phyloP scores from a whole-genome alignment of 1,284 basidiomycete species.

The Heliocybe sulcata region DNA sequence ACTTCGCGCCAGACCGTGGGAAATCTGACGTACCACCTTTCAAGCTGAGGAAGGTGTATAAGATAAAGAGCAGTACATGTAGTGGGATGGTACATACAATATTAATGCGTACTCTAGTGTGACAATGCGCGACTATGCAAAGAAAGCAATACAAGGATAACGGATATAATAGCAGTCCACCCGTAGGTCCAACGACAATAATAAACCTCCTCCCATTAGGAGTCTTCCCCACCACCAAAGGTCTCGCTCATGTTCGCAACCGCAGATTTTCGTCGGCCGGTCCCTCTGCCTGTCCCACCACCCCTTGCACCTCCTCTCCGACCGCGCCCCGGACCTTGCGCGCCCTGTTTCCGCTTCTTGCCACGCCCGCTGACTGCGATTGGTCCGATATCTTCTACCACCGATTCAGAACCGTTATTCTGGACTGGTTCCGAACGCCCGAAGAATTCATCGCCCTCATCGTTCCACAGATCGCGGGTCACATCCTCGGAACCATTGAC shows the following conservation, averaged over 20 bases:
- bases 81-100: slow-evolving; percentile 8
- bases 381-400: slow-evolving; percentile 31
- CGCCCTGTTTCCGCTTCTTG: slow-evolving; percentile 24
- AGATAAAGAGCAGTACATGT: slow-evolving; percentile 4
- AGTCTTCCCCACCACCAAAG: neutral
- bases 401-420: slow-evolving; percentile 17
- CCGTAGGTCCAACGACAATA: neutral
- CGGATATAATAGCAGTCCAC: neutral
- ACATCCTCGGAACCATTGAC: slow-evolving; percentile 28
- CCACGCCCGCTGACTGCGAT: slow-evolving; percentile 21
- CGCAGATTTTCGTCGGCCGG: neutral
- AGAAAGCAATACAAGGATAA: slow-evolving; percentile 1
- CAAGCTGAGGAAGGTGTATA: neutral
- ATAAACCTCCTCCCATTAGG: neutral
- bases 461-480: slow-evolving; percentile 70
- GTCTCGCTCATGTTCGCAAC: neutral
- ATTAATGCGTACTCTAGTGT: slow-evolving; percentile 4
- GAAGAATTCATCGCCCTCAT: slow-evolving; percentile 81
- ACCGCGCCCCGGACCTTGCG: slow-evolving; percentile 21
- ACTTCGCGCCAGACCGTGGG: neutral
- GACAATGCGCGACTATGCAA: slow-evolving; percentile 7
- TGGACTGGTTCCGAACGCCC: slow-evolving; percentile 32
- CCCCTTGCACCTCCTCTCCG: slow-evolving; percentile 15
- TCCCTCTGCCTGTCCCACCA: neutral
- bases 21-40: neutral